A percentile compares a stretch with the other conserved stretches of the same genome.
Evolutionary conservation across 2,329 filamentous ascomycete genomes (phyloP).

Genomic region (Sclerotinia borealis): DNA sequence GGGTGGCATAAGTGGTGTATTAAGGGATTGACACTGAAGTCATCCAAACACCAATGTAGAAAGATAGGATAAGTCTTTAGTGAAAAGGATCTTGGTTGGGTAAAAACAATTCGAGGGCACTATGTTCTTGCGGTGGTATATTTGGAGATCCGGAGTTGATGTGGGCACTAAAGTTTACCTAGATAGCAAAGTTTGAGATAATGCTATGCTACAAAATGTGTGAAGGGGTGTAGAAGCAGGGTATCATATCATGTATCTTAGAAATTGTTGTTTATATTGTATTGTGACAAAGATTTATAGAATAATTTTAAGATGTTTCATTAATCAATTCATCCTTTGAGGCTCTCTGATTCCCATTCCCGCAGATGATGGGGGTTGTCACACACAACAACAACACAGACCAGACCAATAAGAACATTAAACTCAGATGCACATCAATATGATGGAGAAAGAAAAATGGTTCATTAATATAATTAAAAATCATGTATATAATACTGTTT

Average conservation of each 20-base stretch:
- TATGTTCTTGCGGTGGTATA: neutral
- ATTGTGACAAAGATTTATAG: neutral
- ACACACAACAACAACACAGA: neutral
- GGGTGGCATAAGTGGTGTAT: slow-evolving; percentile 29
- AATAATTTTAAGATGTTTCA: neutral
- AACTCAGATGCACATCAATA: neutral
- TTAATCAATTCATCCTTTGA: neutral
- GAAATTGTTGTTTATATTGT: neutral
- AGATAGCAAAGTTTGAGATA: neutral
- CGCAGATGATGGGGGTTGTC: neutral
- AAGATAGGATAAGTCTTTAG: neutral
- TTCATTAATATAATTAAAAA: neutral
- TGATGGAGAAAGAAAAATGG: neutral
- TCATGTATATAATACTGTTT: neutral
- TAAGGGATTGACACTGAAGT: slow-evolving; percentile 20
- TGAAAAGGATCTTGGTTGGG: neutral
- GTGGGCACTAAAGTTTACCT: neutral
- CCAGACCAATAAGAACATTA: neutral
- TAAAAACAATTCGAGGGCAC: neutral
- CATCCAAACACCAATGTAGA: slow-evolving; percentile 13
- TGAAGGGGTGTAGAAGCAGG: neutral
- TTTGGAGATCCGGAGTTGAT: neutral
- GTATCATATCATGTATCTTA: neutral
- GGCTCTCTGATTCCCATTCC: neutral
- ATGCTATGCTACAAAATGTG: neutral